Base-by-base conservation (phyloP, 176 grass and related monocot genomes). In the Saccharum officinarum region DNA sequence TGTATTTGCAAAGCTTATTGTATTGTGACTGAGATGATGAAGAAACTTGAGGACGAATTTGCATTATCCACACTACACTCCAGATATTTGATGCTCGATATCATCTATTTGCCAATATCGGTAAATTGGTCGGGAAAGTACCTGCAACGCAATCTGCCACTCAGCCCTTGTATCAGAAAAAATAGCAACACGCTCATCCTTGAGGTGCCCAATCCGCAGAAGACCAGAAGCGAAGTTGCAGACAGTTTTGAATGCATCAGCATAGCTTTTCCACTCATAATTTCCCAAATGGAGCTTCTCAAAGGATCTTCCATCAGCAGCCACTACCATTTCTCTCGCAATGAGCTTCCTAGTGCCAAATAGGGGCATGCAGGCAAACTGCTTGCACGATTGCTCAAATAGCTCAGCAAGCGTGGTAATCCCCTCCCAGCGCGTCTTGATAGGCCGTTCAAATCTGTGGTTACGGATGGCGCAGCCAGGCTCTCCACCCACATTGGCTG, bases 91-190 rank as follows among this genome's bases (percentile, higher is more conserved):
- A 36, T 36, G 34, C 34, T 36, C 28, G 3, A 45, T 40, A 37
- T 4, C 61, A 65, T 31, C 25, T 16, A 16, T 66, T 66, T 65
- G 61, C 23, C 61, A 30, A 52, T 22, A 37, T 57, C 66, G 2
- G 22, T 13, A 46, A 22, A 44, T 74, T 2, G 15, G 44, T 31
- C 67, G 34, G 61, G 39, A 84, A 86, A 18, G 59, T 90, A 98
- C 97, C 93, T 98, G 97, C 86, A 98, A 78, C 0, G 97, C 91
- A 55, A 95, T 91, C 82, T 95, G 92, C 97, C 97, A 98, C 85
- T 98, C 97, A 13, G 97, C 86, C 45, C 60, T 84, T 34, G 97
- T 98, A 87, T 98, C 97, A 62, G 97, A 83, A 77, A 98, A 98
- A 47, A 98, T 98, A 41, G 97, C 97, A 49, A 94, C 86, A 67